Base-by-base conservation (phyloP, 345 rosid species). In the Capsella bursapastoris region DNA sequence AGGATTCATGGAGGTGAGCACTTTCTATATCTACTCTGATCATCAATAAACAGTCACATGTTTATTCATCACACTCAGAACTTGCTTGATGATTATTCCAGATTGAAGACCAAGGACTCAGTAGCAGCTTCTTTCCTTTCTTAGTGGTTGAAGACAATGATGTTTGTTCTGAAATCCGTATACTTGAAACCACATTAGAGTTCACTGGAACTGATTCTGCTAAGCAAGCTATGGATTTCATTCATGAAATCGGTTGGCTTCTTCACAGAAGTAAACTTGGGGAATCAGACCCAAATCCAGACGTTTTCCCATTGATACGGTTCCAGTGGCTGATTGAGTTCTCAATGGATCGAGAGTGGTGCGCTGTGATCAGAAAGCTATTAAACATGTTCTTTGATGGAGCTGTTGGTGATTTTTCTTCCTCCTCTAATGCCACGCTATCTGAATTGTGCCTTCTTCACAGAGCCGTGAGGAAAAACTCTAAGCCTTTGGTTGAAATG, bases 171-270 rank as follows among this genome's bases (percentile, higher is more conserved):
- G 99, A 96, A 85, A 88, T 96, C 79, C 82, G 99, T 63, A 65
- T 74, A 71, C 96, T 96, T 10, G 98, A 96, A 80, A 77, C 71
- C 66, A 83, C 77, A 0, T 52, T 96, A 81, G 99, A 92, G 63
- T 81, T 79, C 57, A 59, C 68, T 34, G 96, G 77, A 66, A 77
- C 88, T 31, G 89, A 89, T 84, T 75, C 87, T 29, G 90, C 88
- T 78, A 86, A 83, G 68, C 88, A 84, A 81, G 99, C 92, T 53
- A 79, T 90, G 90, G 90, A 92, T 57, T 96, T 96, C 83, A 84
- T 96, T 73, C 90, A 96, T 74, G 99, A 96, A 84, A 83, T 96
- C 66, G 98, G 99, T 53, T 96, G 99, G 99, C 88, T 96, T 72
- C 88, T 96, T 74, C 98, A 88, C 79, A 85, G 97, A 86, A 82